Evolutionary conservation across 73 alveolate species (phyloP).

Genomic region (Uronychia setigera): DNA sequence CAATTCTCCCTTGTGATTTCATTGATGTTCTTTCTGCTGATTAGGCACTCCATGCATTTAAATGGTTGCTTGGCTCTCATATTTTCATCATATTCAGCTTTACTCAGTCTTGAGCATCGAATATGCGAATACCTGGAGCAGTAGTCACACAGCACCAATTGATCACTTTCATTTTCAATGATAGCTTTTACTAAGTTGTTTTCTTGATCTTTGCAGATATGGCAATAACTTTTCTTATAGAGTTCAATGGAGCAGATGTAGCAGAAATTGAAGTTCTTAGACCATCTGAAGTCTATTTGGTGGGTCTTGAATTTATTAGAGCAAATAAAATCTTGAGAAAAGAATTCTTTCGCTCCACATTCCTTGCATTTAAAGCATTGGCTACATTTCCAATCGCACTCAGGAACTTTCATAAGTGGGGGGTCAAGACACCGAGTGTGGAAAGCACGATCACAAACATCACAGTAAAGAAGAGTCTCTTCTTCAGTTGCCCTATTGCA

Average conservation of each 20-base stretch:
- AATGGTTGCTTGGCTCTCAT: slow-evolving; percentile 12
- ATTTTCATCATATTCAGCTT: slow-evolving; percentile 9
- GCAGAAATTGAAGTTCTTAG: slow-evolving; percentile 45
- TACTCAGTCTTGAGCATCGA: slow-evolving; percentile 37
- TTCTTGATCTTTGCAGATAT: slow-evolving; percentile 35
- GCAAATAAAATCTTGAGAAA: slow-evolving; percentile 1
- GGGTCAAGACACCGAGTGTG: slow-evolving; percentile 65
- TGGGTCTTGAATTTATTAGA: background rate
- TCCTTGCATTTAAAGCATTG: slow-evolving; percentile 63
- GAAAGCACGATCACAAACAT: slow-evolving; percentile 69
- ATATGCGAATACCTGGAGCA: slow-evolving; percentile 46
- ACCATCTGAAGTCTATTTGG: slow-evolving; percentile 18
- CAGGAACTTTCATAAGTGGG: slow-evolving; percentile 40
- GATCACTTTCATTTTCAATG: background rate
- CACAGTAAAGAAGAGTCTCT: slow-evolving; percentile 62
- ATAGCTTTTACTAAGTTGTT: background rate
- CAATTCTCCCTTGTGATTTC: slow-evolving; percentile 56
- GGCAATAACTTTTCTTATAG: slow-evolving; percentile 36
- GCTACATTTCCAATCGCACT: slow-evolving; percentile 67
- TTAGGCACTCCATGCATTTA: slow-evolving; percentile 55
- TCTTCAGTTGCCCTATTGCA: slow-evolving; percentile 61
- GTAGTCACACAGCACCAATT: slow-evolving; percentile 23
- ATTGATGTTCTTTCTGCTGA: slow-evolving; percentile 34
- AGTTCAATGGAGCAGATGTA: slow-evolving; percentile 37
- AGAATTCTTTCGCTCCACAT: slow-evolving; percentile 45